phyloP scores from a whole-genome alignment of 768 basidiomycete species.

The Kwoniella sp. region DNA sequence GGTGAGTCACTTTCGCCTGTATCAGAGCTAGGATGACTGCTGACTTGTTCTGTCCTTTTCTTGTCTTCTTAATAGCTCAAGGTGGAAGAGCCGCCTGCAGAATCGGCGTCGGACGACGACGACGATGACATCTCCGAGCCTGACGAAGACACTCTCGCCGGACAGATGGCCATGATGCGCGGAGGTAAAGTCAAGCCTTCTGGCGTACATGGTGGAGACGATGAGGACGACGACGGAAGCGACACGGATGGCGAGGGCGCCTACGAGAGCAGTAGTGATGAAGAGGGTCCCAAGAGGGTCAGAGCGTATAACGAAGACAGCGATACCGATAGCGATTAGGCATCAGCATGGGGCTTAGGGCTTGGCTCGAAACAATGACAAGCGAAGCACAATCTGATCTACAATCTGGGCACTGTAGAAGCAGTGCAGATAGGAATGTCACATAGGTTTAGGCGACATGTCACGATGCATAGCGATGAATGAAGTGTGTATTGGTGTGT shows the following conservation, averaged over 20 bases:
- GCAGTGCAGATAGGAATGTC: no score
- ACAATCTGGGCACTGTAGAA: no score
- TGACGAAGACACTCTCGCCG: conserved; percentile 92
- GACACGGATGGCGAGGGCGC: conserved; percentile 58
- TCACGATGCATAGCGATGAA: no score
- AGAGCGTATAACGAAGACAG: conserved; percentile 47
- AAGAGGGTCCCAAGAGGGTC: conserved; percentile 43
- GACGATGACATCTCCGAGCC: conserved; percentile 98
- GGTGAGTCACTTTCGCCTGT: conserved; percentile 60
- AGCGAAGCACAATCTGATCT: no score
- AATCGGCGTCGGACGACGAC: conserved; percentile 62
- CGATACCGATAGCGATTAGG: conserved; percentile 43
- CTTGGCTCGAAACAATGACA: no score
- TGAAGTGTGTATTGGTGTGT: no score
- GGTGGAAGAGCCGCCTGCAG: conserved; percentile 71
- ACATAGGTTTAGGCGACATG: no score
- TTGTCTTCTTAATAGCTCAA: conserved; percentile 65
- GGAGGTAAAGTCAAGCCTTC: conserved; percentile 79
- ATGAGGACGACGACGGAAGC: conserved; percentile 61
- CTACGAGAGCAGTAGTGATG: conserved; percentile 55
- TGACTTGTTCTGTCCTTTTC: neutral
- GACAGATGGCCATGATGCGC: conserved; percentile 96
- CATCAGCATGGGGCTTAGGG: no score
- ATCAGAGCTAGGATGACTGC: neutral
- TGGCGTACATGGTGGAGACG: conserved; percentile 65